phyloP scores from a whole-genome alignment of 148 eudicot species.

The Heliamphora exappendiculata region DNA sequence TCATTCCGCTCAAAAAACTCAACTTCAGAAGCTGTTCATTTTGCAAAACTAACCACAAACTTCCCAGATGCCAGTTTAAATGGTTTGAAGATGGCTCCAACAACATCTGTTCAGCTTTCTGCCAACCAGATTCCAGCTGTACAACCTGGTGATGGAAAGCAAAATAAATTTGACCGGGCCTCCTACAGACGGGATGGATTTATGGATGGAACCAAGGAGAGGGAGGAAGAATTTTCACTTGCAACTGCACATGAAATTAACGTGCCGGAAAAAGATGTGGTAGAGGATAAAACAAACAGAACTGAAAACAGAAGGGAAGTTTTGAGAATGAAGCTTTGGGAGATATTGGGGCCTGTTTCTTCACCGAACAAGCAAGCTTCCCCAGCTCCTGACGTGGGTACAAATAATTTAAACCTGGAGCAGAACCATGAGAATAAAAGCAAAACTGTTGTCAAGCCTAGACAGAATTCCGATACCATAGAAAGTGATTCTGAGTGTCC shows the following conservation, averaged over 20 bases:
- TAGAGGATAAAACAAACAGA: slow-evolving; percentile 25
- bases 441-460: slow-evolving; percentile 26
- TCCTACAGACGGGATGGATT: slow-evolving; percentile 18
- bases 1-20: slow-evolving; percentile 13
- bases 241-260: slow-evolving; percentile 27
- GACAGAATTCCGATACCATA: slow-evolving; percentile 63
- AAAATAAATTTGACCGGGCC: slow-evolving; percentile 18
- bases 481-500: slow-evolving; percentile 70
- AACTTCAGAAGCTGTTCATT: slow-evolving; percentile 17
- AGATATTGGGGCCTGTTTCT: slow-evolving; percentile 56
- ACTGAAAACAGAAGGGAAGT: slow-evolving; percentile 34
- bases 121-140: slow-evolving; percentile 17
- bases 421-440: slow-evolving; percentile 18
- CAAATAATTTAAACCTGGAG: slow-evolving; percentile 24
- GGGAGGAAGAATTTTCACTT: slow-evolving; percentile 19
- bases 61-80: slow-evolving; percentile 11
- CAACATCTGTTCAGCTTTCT: slow-evolving; percentile 15
- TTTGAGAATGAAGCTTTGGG: slow-evolving; percentile 70
- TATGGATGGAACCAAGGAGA: slow-evolving; percentile 20
- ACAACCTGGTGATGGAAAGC: slow-evolving; percentile 23
- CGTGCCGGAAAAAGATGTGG: slow-evolving; percentile 22
- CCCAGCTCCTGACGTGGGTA: slow-evolving; percentile 23
- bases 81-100: slow-evolving; percentile 15
- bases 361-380: slow-evolving; percentile 35
- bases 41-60: slow-evolving; percentile 23